Conservation (phyloP, 495 filamentous ascomycete genomes). For the Hyaloscypha hepaticicola region DNA sequence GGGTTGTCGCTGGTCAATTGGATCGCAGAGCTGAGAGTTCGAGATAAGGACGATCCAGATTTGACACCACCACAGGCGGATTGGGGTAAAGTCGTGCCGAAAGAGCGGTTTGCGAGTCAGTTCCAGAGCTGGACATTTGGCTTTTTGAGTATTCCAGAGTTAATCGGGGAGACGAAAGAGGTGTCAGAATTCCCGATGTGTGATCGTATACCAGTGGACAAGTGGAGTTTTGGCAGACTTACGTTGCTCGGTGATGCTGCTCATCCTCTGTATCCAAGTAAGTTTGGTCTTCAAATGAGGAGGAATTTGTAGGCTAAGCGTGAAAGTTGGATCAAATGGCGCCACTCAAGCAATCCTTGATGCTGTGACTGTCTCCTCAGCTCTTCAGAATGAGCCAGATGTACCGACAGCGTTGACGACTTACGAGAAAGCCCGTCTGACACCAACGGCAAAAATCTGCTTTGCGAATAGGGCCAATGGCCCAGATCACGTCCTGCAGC, state of each 20-base stretch:
- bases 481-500: slow-evolving; percentile 20
- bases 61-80: slow-evolving; percentile 33
- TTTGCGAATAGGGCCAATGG: slow-evolving; percentile 16
- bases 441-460: slow-evolving; percentile 20
- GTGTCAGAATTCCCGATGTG: slow-evolving; percentile 21
- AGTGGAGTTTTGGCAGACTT: slow-evolving; percentile 19
- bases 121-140: slow-evolving; percentile 20
- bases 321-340: slow-evolving; percentile 17
- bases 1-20: slow-evolving; percentile 35
- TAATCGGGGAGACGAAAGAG: slow-evolving; percentile 19
- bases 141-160: slow-evolving; percentile 16
- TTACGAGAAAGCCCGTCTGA: slow-evolving; percentile 11
- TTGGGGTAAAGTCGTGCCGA: slow-evolving; percentile 14
- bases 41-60: slow-evolving; percentile 35
- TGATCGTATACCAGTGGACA: slow-evolving; percentile 14
- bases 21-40: slow-evolving; percentile 34
- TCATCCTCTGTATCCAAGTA: slow-evolving; percentile 21
- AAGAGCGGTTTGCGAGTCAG: slow-evolving; percentile 4
- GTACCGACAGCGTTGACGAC: slow-evolving; percentile 2
- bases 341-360: slow-evolving; percentile 22
- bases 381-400: slow-evolving; percentile 8
- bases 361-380: slow-evolving; percentile 14
- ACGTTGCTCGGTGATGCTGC: slow-evolving; percentile 19
- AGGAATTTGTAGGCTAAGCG: too few species aligned
- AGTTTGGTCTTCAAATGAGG: not conserved